These are phyloP conservation scores for Metschnikowia matae DNA, from an alignment of 805 yeast species.

Conservation along the genomic window DNA sequence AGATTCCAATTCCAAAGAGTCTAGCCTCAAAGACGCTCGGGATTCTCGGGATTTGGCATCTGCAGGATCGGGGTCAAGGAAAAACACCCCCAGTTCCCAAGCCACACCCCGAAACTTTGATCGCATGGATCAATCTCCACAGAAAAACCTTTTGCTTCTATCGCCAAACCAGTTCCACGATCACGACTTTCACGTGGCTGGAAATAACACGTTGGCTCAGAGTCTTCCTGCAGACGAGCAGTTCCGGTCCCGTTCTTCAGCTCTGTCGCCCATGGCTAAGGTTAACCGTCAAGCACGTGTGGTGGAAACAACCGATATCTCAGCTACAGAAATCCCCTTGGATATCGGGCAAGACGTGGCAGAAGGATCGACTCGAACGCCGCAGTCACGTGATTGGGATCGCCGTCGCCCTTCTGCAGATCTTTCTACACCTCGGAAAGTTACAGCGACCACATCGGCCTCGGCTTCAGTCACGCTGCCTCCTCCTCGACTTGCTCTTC, in stretches of 20 bases:
- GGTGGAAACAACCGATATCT: slow-evolving; percentile 32
- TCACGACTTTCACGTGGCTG: slow-evolving; percentile 27
- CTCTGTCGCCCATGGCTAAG: slow-evolving; percentile 40
- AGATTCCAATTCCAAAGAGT: too few species aligned
- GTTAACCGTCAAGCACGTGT: slow-evolving; percentile 44
- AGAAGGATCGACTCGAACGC: neutral
- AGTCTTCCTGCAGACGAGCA: slow-evolving; percentile 18
- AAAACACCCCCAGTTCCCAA: neutral
- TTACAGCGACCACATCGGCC: too few species aligned
- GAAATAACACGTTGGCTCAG: slow-evolving; percentile 1
- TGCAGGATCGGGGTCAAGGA: too few species aligned
- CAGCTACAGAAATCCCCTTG: slow-evolving; percentile 4
- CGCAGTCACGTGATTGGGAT: neutral
- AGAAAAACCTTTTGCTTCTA: slow-evolving; percentile 33
- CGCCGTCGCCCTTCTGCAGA: neutral
- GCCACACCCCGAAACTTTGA: neutral
- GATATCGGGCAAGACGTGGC: neutral
- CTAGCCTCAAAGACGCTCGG: too few species aligned
- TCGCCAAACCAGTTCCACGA: slow-evolving; percentile 39
- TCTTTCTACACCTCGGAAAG: too few species aligned
- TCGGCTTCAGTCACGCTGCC: slow-evolving; percentile 26
- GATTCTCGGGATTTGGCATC: too few species aligned
- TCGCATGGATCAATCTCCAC: slow-evolving; percentile 10
- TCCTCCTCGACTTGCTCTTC: slow-evolving; percentile 34
- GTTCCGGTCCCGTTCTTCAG: slow-evolving; percentile 23